Evolutionary conservation across 2,329 filamentous ascomycete genomes (phyloP).

Genomic region (Coniochaeta prunicola): DNA sequence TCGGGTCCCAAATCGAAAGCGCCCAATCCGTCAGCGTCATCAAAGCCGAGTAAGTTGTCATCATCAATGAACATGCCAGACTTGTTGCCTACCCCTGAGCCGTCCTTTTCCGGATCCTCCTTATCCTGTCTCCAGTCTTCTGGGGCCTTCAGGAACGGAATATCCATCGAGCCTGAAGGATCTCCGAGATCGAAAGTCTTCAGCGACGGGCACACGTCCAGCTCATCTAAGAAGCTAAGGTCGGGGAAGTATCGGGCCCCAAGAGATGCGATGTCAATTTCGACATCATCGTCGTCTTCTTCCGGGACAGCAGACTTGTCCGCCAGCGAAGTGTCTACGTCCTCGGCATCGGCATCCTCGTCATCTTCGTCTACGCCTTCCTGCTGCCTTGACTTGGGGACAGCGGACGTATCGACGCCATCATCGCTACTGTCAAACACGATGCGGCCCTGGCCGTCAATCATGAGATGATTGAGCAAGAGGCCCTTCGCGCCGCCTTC

Average conservation of each 20-base stretch:
- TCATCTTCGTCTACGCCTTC: constrained; percentile 28
- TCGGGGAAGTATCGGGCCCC: constrained; percentile 82
- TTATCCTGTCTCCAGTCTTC: constrained; percentile 76
- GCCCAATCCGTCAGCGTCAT: constrained; percentile 69
- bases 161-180: constrained; percentile 74
- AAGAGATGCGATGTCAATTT: constrained; percentile 72
- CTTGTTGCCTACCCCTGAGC: constrained; percentile 51
- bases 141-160: constrained; percentile 83
- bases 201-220: constrained; percentile 90
- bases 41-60: constrained; percentile 75
- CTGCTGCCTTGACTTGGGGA: constrained; percentile 28
- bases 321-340: constrained; percentile 27
- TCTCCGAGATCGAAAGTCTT: constrained; percentile 91
- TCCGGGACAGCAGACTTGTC: constrained; percentile 12
- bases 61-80: constrained; percentile 82
- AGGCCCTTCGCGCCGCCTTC: constrained; percentile 95
- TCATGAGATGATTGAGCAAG: constrained; percentile 91
- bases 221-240: constrained; percentile 65
- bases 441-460: constrained; percentile 84
- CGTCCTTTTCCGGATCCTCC: constrained; percentile 59
- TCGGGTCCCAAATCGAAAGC: constrained; percentile 65
- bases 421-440: constrained; percentile 99
- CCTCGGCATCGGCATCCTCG: constrained; percentile 28
- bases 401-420: constrained; percentile 42
- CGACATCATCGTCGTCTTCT: constrained; percentile 50